Base-by-base conservation (phyloP, 2,329 filamentous ascomycete species). In the Neoscytalidium dimidiatum region DNA sequence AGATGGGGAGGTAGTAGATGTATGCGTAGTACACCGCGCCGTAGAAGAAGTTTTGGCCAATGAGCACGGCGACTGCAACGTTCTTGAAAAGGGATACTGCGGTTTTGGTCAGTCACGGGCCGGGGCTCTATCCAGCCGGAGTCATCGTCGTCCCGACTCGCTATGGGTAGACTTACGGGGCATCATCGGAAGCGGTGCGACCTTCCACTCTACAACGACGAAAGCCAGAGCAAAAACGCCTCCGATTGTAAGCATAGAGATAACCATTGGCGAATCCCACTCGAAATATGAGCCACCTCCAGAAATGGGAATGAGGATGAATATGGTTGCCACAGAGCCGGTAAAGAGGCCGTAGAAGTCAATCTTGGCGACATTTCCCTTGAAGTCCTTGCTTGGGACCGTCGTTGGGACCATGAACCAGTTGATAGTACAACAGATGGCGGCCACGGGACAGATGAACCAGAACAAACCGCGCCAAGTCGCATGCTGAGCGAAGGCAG, bases 301-400 rank as follows among this genome's bases (percentile, higher is more conserved):
- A 2, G 86, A 88, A 13, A 90, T 82, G 0, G 88, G 88, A 49
- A 90, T 87, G 19, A 90, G 78, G 1, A 90, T 69, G 13, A 89
- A 79, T 9, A 90, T 83, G 29, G 88, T 83, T 0, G 82, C 86
- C 6, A 82, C 75, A 0, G 85, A 85, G 3, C 83, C 84, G 2
- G 82, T 79, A 11, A 88, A 64, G 1, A 87, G 78, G 1, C 88
- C 88, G 26, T 77, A 82, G 67, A 84, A 87, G 71, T 90, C 88
- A 63, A 90, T 86, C 48, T 84, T 85, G 53, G 75, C 77, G 23
- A 85, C 69, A 52, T 83, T 85, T 48, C 82, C 79, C 43, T 75
- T 74, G 41, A 85, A 75, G 9, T 79, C 76, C 43, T 79, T 79
- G 64, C 81, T 83, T 0, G 77, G 78, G 2, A 82, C 80, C 66